A percentile compares a stretch with the other conserved stretches of the same genome.
Evolutionary conservation across 163 green algal genomes (phyloP).

Genomic region (Chlamydomonas reinhardtii): DNA sequence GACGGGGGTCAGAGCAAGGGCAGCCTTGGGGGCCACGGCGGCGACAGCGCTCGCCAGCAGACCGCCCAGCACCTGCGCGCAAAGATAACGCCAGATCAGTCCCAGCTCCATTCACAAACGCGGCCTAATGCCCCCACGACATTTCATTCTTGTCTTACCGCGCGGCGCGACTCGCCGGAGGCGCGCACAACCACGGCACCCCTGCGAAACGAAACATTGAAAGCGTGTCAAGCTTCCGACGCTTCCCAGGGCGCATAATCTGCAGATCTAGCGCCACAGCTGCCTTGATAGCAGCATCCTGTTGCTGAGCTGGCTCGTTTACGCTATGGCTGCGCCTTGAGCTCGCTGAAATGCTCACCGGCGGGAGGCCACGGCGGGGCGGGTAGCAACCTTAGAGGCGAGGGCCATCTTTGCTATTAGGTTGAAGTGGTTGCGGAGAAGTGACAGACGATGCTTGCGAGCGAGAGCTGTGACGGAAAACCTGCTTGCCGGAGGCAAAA

Average conservation of each 20-base stretch:
- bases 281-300: background rate
- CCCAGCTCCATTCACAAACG: background rate
- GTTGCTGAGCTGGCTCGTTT: too few relatives aligned
- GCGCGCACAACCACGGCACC: constrained; percentile 76
- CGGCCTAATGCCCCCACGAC: background rate
- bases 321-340: too few relatives aligned
- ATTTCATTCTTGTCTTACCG: constrained; percentile 23
- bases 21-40: constrained; percentile 62
- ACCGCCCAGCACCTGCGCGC: constrained; percentile 77
- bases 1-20: constrained; percentile 67
- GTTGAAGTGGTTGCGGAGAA: too few relatives aligned
- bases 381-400: constrained; percentile 39
- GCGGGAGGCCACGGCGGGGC: constrained; percentile 24
- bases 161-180: constrained; percentile 74
- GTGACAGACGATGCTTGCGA: too few relatives aligned
- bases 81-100: background rate
- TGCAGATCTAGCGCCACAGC: background rate
- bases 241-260: background rate
- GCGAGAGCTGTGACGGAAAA: too few relatives aligned
- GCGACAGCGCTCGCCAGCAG: constrained; percentile 76
- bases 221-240: background rate
- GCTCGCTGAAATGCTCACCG: background rate
- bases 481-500: too few relatives aligned
- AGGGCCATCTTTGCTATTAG: constrained; percentile 27
- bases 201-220: constrained; percentile 48